Evolutionary conservation across 331 rosid genomes (phyloP).

Genomic region (Saraca asoca): DNA sequence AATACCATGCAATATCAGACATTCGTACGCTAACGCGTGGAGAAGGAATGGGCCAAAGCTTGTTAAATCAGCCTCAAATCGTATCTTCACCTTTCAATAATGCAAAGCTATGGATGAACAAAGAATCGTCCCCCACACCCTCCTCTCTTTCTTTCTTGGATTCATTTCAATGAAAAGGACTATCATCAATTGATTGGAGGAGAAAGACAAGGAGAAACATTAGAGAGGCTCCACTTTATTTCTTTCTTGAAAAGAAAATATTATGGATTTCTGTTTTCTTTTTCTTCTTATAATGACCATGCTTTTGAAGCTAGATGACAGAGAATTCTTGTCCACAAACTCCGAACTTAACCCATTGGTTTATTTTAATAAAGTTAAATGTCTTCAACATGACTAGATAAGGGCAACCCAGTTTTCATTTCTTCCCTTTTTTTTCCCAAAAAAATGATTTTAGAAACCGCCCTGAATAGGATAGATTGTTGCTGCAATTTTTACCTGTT

Average conservation of each 20-base stretch:
- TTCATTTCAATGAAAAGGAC: slow-evolving; percentile 40
- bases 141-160: neutral
- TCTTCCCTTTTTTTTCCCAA: too few relatives aligned
- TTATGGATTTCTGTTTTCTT: neutral
- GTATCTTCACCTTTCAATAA: slow-evolving; percentile 50
- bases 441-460: too few relatives aligned
- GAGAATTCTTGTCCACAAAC: slow-evolving; percentile 22
- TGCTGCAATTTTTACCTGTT: too few relatives aligned
- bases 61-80: slow-evolving; percentile 46
- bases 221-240: slow-evolving; percentile 43
- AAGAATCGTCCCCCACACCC: slow-evolving; percentile 52
- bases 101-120: slow-evolving; percentile 33
- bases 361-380: neutral
- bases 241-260: neutral
- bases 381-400: too few relatives aligned
- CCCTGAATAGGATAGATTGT: too few relatives aligned
- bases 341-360: slow-evolving; percentile 12
- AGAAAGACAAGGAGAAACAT: neutral
- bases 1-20: slow-evolving; percentile 43
- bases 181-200: slow-evolving; percentile 19
- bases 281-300: slow-evolving; percentile 37
- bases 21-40: slow-evolving; percentile 36
- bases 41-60: slow-evolving; percentile 34
- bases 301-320: slow-evolving; percentile 40
- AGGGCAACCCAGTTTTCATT: too few relatives aligned